phyloP scores from a whole-genome alignment of 495 filamentous ascomycete species.

The Penicillium nucicola region DNA sequence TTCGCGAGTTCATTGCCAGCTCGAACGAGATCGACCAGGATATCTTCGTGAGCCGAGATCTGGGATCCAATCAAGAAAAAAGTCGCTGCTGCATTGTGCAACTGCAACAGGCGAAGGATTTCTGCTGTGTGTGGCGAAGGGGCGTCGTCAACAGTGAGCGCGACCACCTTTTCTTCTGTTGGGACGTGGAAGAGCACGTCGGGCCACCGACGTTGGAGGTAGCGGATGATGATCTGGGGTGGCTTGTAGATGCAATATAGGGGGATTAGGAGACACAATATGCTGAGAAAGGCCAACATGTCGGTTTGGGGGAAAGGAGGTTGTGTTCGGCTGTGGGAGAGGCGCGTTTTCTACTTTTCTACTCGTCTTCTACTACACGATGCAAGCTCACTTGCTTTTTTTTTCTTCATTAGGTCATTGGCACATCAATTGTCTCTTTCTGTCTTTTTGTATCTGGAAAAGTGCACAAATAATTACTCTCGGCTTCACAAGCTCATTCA shows the following conservation, averaged over 20 bases:
- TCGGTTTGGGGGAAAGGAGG: neutral
- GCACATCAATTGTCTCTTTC: no score
- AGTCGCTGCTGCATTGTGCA: slow-evolving; percentile 59
- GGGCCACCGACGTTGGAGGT: slow-evolving; percentile 67
- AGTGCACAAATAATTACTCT: no score
- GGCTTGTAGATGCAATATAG: slow-evolving; percentile 74
- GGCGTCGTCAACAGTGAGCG: slow-evolving; percentile 81
- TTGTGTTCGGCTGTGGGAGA: neutral
- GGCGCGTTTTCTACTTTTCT: no score
- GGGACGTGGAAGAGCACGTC: slow-evolving; percentile 70
- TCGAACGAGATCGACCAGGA: slow-evolving; percentile 58
- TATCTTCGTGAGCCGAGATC: slow-evolving; percentile 55
- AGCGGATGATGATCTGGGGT: slow-evolving; percentile 59
- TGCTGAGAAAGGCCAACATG: slow-evolving; percentile 47
- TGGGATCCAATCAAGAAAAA: slow-evolving; percentile 81
- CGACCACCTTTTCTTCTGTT: slow-evolving; percentile 58
- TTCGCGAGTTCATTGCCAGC: slow-evolving; percentile 73
- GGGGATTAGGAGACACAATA: slow-evolving; percentile 50
- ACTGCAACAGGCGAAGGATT: slow-evolving; percentile 62
- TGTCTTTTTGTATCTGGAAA: no score
- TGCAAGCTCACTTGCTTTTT: no score
- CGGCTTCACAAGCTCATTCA: slow-evolving; percentile 25
- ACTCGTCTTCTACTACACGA: no score
- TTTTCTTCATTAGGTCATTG: no score
- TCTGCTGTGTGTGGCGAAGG: slow-evolving; percentile 69